A percentile compares a stretch with the other conserved stretches of the same genome.
Evolutionary conservation across 306 rosid species (phyloP).

Genomic region (Dalbergia cultrata): DNA sequence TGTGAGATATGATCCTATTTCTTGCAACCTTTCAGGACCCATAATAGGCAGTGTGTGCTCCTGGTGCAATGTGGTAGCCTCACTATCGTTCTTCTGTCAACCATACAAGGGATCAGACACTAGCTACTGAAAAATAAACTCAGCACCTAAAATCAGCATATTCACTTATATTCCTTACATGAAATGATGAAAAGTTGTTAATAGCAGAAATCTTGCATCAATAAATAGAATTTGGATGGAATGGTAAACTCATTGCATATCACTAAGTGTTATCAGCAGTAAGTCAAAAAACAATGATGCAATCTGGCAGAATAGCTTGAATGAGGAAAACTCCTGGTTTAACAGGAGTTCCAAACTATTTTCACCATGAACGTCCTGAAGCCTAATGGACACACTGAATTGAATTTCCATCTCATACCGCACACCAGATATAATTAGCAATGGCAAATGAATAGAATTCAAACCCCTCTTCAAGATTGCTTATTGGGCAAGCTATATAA

Average conservation of each 20-base stretch:
- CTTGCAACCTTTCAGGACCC: slow-evolving; percentile 99
- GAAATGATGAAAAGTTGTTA: slow-evolving; percentile 18
- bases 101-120: slow-evolving; percentile 34
- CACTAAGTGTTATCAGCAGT: background rate
- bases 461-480: slow-evolving; percentile 16
- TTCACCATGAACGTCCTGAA: slow-evolving; percentile 3
- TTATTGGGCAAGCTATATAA: slow-evolving; percentile 6
- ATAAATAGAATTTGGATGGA: background rate
- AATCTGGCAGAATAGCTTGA: background rate
- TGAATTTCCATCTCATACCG: slow-evolving; percentile 36
- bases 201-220: slow-evolving; percentile 1
- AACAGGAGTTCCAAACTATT: slow-evolving; percentile 17
- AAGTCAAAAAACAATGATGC: background rate
- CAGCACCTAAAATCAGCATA: slow-evolving; percentile 4
- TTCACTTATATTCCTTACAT: slow-evolving; percentile 4
- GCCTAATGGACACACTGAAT: slow-evolving; percentile 7
- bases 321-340: background rate
- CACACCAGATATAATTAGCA: background rate
- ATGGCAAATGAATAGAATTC: slow-evolving; percentile 4
- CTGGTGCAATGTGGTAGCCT: slow-evolving; percentile 84
- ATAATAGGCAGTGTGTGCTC: slow-evolving; percentile 94
- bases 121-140: background rate
- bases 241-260: background rate
- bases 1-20: slow-evolving; percentile 85
- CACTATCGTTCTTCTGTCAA: slow-evolving; percentile 76